Evolutionary conservation across 2,329 filamentous ascomycete genomes (phyloP).

Genomic region (Fusarium devonianum): DNA sequence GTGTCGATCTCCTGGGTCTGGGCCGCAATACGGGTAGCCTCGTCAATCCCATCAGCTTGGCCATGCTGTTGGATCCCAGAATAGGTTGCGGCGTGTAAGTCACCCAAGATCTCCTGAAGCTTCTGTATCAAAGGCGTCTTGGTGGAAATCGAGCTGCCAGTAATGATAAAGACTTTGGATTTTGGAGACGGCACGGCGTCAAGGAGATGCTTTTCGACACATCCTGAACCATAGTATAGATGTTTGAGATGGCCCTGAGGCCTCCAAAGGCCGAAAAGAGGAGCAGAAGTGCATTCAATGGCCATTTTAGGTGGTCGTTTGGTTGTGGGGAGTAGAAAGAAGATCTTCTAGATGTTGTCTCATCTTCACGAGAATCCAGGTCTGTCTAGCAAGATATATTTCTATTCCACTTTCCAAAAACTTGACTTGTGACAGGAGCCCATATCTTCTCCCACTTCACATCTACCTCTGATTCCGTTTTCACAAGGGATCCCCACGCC

Average conservation of each 20-base stretch:
- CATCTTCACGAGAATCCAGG: neutral
- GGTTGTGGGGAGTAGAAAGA: neutral
- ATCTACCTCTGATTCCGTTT: too few species aligned
- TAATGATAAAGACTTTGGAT: conserved; percentile 31
- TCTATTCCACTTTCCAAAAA: neutral
- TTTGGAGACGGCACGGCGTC: conserved; percentile 14
- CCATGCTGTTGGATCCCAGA: conserved; percentile 27
- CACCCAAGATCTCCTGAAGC: conserved; percentile 20
- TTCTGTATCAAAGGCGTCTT: conserved; percentile 21
- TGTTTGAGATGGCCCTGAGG: conserved; percentile 29
- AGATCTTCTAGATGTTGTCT: neutral
- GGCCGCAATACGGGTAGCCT: conserved; percentile 14
- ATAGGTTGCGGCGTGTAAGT: conserved; percentile 19
- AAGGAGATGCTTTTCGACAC: conserved; percentile 29
- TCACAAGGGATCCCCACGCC: conserved; percentile 2
- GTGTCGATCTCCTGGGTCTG: conserved; percentile 15
- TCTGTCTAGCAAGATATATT: conserved; percentile 27
- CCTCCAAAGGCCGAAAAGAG: conserved; percentile 29
- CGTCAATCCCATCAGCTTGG: conserved; percentile 22
- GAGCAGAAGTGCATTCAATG: conserved; percentile 20
- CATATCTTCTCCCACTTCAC: too few species aligned
- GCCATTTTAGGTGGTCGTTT: conserved; percentile 19
- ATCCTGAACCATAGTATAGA: conserved; percentile 30
- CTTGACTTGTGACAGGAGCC: too few species aligned
- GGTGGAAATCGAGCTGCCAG: conserved; percentile 21